Percentiles rank a stretch among this genome's conserved stretches.
phyloP scores from a whole-genome alignment of 2,329 filamentous ascomycete species.

The Colletotrichum falcatum region DNA sequence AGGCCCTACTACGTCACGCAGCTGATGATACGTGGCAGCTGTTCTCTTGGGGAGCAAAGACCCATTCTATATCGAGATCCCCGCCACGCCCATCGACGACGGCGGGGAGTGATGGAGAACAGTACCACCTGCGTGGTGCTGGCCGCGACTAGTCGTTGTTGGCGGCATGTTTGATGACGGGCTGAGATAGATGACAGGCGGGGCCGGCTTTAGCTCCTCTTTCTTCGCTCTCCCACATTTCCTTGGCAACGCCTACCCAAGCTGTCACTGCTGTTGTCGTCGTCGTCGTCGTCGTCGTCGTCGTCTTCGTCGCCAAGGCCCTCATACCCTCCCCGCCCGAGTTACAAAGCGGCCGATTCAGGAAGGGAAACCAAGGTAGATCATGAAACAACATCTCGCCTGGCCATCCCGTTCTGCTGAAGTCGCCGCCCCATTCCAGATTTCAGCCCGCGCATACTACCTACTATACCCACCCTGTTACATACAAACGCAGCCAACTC shows the following conservation, averaged over 20 bases:
- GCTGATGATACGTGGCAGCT: background rate
- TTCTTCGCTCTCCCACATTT: slow-evolving; percentile 2
- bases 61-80: background rate
- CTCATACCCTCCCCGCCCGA: background rate
- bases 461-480: too few relatives aligned
- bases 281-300: background rate
- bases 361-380: slow-evolving; percentile 21
- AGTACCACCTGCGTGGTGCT: background rate
- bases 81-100: background rate
- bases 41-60: background rate
- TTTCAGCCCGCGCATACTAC: background rate
- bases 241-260: slow-evolving; percentile 11
- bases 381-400: slow-evolving; percentile 33
- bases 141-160: background rate
- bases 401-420: slow-evolving; percentile 2
- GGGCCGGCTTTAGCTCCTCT: slow-evolving; percentile 17
- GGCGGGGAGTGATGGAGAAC: background rate
- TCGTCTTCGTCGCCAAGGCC: background rate
- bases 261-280: background rate
- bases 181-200: slow-evolving; percentile 39
- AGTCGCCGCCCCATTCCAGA: slow-evolving; percentile 2
- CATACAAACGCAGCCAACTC: background rate
- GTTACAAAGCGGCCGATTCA: background rate
- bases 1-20: background rate
- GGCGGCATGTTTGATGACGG: slow-evolving; percentile 32